Evolutionary conservation across 2,329 filamentous ascomycete genomes (phyloP), one percentile per base, ranked within the genome.

Genomic region (Alternaria burnsii): DNA sequence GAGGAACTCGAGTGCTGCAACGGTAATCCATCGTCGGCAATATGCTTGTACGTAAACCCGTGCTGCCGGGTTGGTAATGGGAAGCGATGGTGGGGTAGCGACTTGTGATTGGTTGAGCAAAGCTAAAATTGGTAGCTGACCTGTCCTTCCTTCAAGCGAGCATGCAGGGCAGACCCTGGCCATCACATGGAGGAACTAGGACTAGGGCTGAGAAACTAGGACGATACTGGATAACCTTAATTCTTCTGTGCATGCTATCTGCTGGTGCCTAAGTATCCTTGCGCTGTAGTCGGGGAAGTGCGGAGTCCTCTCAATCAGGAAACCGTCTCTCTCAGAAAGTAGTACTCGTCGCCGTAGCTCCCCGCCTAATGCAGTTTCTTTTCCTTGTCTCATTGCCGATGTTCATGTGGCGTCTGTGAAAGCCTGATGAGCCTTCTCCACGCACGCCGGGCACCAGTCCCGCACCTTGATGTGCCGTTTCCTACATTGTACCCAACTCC

Each of bases 21-120:
- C 43, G n/a, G 22, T 20, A 41, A 41, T 30, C 46, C 58, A 22
- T 26, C 10, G 43, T 52, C 40, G 30, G n/a, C 55, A 18, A 24
- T 36, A 60, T 48, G 54, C 50, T 62, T 56, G 61, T 64, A 62
- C 62, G 58, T 64, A 61, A 62, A 59, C 30, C 59, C 59, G 47
- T n/a, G 16, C 22, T 44, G 42, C 51, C 38, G 59, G 61, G 58
- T 54, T 47, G 46, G 42, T 24, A 26, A 36, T 50, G 18, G 46
- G 36, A 41, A 51, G 53, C 51, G 41, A 36, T 22, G 28, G 58
- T 57, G 51, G 51, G 46, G 54, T 18, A 34, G 18, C 5, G 5
- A n/a, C 8, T 16, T 11, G 18, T 38, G 36, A 60, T 63, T 63
- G 53, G 61, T 24, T 11, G n/a, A 20, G 12, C 22, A 6, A 4